These are phyloP conservation scores for Spathaspora passalidarum DNA, from an alignment of 805 yeast species.

Conservation along the genomic window DNA sequence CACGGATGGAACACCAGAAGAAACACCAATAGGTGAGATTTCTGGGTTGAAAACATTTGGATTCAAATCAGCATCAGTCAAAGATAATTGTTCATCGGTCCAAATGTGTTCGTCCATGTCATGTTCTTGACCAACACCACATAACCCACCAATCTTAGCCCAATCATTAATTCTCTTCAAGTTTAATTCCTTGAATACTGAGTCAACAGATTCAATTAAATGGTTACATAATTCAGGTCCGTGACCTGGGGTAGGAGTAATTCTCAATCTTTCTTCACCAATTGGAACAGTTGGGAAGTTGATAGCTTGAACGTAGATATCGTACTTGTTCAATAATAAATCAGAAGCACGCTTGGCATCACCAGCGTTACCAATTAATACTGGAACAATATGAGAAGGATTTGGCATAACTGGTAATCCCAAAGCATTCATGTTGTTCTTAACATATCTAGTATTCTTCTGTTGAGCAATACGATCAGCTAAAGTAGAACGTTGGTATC, in stretches of 20 bases:
- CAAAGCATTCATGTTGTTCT: constrained; percentile 57
- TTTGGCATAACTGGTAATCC: constrained; percentile 97
- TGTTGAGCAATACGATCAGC: constrained; percentile 83
- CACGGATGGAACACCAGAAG: constrained; percentile 54
- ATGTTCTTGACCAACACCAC: constrained; percentile 71
- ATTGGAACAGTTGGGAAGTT: constrained; percentile 97
- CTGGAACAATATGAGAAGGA: constrained; percentile 96
- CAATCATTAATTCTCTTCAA: constrained; percentile 77
- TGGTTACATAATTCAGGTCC: constrained; percentile 70
- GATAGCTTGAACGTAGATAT: constrained; percentile 95
- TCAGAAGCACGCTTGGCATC: constrained; percentile 92
- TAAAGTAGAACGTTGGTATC: constrained; percentile 76
- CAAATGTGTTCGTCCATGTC: constrained; percentile 64
- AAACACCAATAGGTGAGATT: constrained; percentile 61
- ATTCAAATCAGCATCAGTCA: constrained; percentile 62
- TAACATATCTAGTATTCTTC: constrained; percentile 79
- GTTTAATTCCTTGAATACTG: constrained; percentile 70
- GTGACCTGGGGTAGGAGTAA: constrained; percentile 99
- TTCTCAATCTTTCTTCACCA: constrained; percentile 93
- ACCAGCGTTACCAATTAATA: constrained; percentile 90
- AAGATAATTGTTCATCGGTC: constrained; percentile 76
- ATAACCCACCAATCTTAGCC: constrained; percentile 79
- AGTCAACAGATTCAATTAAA: constrained; percentile 74
- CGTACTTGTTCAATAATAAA: constrained; percentile 74
- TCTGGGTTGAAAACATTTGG: constrained; percentile 64